These are phyloP conservation scores for Lichtheimia ornata DNA, from an alignment of 371 early-diverging fungal genomes.

Conservation along the genomic window DNA sequence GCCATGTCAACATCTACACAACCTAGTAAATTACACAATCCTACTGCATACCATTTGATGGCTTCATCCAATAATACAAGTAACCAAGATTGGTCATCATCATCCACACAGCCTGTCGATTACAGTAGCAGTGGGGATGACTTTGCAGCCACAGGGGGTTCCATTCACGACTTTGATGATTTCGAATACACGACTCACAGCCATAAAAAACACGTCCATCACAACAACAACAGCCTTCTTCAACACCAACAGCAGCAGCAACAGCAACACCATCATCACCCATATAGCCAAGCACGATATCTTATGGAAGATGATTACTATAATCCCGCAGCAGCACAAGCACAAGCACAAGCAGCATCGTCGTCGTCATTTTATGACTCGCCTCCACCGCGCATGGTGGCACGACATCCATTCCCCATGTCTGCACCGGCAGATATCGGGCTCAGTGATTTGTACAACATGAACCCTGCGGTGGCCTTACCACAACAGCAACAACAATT, in stretches of 20 bases:
- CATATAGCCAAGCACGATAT: no score
- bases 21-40: constrained; percentile 17
- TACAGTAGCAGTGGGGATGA: neutral
- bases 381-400: constrained; percentile 1
- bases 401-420: constrained; percentile 28
- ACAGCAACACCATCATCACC: neutral
- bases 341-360: no score
- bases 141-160: no score
- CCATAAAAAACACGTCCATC: neutral
- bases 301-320: neutral
- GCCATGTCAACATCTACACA: constrained; percentile 5
- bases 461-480: constrained; percentile 11
- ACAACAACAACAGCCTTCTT: neutral
- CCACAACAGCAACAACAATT: constrained; percentile 7
- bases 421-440: constrained; percentile 52
- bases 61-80: constrained; percentile 8
- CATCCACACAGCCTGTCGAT: neutral
- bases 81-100: neutral
- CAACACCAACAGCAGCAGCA: neutral
- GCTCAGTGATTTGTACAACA: constrained; percentile 24
- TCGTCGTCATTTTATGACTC: constrained; percentile 5
- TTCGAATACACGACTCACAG: constrained; percentile 11
- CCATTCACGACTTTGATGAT: constrained; percentile 21
- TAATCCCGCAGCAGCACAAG: neutral
- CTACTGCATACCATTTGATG: constrained; percentile 13